Evolutionary conservation across 345 rosid genomes (phyloP), one percentile per base, ranked within the genome.

Genomic region (Cardamine chenopodiifolia): DNA sequence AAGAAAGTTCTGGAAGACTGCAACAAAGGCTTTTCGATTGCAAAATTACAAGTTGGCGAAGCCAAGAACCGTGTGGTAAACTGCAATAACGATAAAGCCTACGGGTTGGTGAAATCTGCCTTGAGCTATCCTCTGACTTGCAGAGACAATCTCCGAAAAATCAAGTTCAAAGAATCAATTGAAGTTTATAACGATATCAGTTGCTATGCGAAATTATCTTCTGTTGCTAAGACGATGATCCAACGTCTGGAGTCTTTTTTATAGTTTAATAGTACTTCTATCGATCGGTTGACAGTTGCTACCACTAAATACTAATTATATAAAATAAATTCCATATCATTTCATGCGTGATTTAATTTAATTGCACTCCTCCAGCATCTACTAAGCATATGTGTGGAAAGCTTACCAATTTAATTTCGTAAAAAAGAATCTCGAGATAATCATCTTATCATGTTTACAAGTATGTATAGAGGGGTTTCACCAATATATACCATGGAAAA

Each of bases 1-100:
- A 55, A 68, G 18, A 25, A 17, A 23, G 40, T 56, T 32, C 11
- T 68, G 37, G 62, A 54, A 25, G 40, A 54, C 23, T 68, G 72
- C 72, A 25, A 39, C 53, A 11, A 1, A 54, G 23, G 34, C 35
- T 37, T 52, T n/a, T n/a, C 15, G 15, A 17, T 29, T 6, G 31
- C 61, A 22, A 22, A 5, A 5, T 20, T 14, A n/a, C n/a, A 23
- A 23, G 17, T 68, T 35, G 0, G 5, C 0, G 26, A 10, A 23
- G 52, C 49, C 50, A 2, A 37, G 6, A 0, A 10, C 48, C 1
- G 6, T 53, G 6, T 68, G 23, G 22, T 15, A 2, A 1, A 3
- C 2, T 6, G 5, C 7, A 39, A 28, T 17, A 40, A 55, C 19
- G 39, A 17, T 4, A 18, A 54, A n/a, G 37, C 62, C 2, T 0